Evolutionary conservation across 306 rosid species (phyloP).

Genomic region (Glycine tomentella): DNA sequence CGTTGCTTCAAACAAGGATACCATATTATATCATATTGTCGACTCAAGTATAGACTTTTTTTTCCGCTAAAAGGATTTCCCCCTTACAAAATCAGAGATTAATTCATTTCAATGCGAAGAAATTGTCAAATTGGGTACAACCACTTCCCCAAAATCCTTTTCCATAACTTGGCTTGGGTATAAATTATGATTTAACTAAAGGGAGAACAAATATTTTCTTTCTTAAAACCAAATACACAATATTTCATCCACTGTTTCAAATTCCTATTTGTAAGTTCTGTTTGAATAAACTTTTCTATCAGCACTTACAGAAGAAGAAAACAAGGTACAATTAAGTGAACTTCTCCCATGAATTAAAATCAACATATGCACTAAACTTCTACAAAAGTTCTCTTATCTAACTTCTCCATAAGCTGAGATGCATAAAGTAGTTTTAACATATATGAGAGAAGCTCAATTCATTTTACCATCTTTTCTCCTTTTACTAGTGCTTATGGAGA

Average conservation of each 20-base stretch:
- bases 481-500: neutral
- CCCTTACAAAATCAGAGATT: neutral
- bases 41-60: neutral
- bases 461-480: neutral
- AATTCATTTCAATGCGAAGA: neutral
- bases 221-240: neutral
- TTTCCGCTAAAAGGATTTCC: neutral
- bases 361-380: neutral
- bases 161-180: neutral
- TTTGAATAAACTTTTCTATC: neutral
- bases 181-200: neutral
- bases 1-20: constrained; percentile 39
- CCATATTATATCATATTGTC: neutral
- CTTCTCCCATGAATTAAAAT: neutral
- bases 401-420: neutral
- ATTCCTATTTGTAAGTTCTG: neutral
- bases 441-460: neutral
- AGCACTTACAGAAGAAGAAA: neutral
- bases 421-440: neutral
- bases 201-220: neutral
- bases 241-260: neutral
- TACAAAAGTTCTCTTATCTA: neutral
- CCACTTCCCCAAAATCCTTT: neutral
- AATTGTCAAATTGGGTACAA: neutral
- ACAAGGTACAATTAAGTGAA: neutral